A percentile compares a stretch with the other conserved stretches of the same genome.
phyloP scores from a whole-genome alignment of 306 rosid genomes.

The Alnus glutinosa region DNA sequence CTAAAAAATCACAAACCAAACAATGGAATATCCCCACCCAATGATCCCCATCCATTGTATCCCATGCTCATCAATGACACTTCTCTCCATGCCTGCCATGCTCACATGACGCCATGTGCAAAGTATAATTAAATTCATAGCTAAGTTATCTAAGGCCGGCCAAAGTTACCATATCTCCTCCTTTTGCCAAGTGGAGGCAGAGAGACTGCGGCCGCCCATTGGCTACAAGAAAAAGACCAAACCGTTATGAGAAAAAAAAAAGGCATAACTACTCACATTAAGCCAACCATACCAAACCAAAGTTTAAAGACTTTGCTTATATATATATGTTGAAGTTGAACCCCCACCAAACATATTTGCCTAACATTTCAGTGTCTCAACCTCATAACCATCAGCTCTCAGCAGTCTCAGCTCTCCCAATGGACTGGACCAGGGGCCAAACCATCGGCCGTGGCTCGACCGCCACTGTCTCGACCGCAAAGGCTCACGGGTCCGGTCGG shows the following conservation, averaged over 20 bases:
- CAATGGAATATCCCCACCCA: conserved; percentile 25
- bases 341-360: conserved; percentile 18
- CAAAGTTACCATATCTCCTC: conserved; percentile 21
- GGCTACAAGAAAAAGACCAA: conserved; percentile 30
- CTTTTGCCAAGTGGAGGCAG: conserved; percentile 46
- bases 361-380: background rate
- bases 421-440: conserved; percentile 76
- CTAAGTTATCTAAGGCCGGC: conserved; percentile 52
- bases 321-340: background rate
- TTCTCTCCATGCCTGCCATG: background rate
- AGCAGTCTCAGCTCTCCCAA: conserved; percentile 3
- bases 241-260: conserved; percentile 22
- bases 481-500: conserved; percentile 29
- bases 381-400: background rate
- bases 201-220: conserved; percentile 71
- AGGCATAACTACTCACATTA: conserved; percentile 16
- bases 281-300: conserved; percentile 36
- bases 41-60: conserved; percentile 14
- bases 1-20: background rate
- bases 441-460: conserved; percentile 79
- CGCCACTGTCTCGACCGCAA: conserved; percentile 63
- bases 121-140: background rate
- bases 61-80: background rate
- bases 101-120: conserved; percentile 40
- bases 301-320: conserved; percentile 8